These are phyloP conservation scores for Kazachstania sp. DNA, from an alignment of 1,139 yeast genomes.

Conservation along the genomic window DNA sequence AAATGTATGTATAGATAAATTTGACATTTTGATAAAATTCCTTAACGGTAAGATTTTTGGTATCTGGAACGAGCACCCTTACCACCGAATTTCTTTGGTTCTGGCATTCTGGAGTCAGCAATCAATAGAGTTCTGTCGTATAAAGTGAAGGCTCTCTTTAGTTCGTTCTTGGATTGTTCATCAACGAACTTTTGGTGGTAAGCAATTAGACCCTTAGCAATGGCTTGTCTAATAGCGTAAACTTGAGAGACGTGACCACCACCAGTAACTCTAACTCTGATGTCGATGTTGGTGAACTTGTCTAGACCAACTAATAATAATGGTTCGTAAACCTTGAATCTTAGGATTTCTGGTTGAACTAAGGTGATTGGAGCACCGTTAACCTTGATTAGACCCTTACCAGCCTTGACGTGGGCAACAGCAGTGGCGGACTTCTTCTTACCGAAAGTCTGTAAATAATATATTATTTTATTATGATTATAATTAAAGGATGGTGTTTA, in stretches of 20 bases:
- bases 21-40: slow-evolving; percentile 10
- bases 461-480: neutral
- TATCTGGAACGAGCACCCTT: slow-evolving; percentile 99
- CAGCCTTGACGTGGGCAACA: slow-evolving; percentile 99
- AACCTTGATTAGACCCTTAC: slow-evolving; percentile 98
- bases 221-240: slow-evolving; percentile 99
- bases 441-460: slow-evolving; percentile 76
- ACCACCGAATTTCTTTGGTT: slow-evolving; percentile 99
- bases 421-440: slow-evolving; percentile 99
- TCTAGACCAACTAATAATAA: slow-evolving; percentile 96
- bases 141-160: slow-evolving; percentile 93
- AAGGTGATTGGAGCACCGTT: slow-evolving; percentile 99
- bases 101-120: slow-evolving; percentile 99
- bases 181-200: slow-evolving; percentile 99
- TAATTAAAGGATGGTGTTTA: neutral
- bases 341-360: slow-evolving; percentile 97
- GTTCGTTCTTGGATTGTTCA: slow-evolving; percentile 99
- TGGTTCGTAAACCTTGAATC: slow-evolving; percentile 99
- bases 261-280: slow-evolving; percentile 98
- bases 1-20: slow-evolving; percentile 1
- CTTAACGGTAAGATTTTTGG: slow-evolving; percentile 99
- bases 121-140: slow-evolving; percentile 99
- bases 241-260: slow-evolving; percentile 99
- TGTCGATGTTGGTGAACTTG: slow-evolving; percentile 96
- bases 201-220: slow-evolving; percentile 99